Evolutionary conservation across 441 rosid species (phyloP).

Genomic region (Flueggea neowawraea): DNA sequence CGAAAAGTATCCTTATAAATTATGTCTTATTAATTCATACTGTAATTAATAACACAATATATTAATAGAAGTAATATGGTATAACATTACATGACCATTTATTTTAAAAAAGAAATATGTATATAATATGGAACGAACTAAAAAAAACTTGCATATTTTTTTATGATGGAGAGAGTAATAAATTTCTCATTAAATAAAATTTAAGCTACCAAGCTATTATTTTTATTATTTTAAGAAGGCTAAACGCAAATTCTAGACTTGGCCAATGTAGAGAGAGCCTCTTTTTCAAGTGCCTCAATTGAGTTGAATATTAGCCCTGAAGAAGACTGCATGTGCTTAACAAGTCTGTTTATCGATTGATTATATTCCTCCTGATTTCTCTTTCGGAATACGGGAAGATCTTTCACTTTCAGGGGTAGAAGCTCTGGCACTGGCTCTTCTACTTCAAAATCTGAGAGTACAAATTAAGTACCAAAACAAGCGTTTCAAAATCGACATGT

Average conservation of each 20-base stretch:
- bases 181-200: too few relatives aligned
- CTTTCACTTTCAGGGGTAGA: slow-evolving; percentile 50
- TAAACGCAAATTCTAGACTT: neutral
- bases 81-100: too few relatives aligned
- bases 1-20: too few relatives aligned
- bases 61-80: too few relatives aligned
- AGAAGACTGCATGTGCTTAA: slow-evolving; percentile 32
- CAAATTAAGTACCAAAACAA: neutral
- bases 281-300: slow-evolving; percentile 44
- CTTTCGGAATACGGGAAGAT: slow-evolving; percentile 43
- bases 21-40: too few relatives aligned
- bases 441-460: slow-evolving; percentile 23
- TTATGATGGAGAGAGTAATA: too few relatives aligned
- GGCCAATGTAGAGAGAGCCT: slow-evolving; percentile 21
- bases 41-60: too few relatives aligned
- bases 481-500: neutral
- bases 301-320: slow-evolving; percentile 56
- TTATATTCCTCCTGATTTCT: slow-evolving; percentile 25
- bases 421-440: slow-evolving; percentile 45
- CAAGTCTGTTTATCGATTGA: slow-evolving; percentile 24
- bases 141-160: too few relatives aligned
- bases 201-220: too few relatives aligned
- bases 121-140: too few relatives aligned
- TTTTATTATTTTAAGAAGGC: too few relatives aligned
- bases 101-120: too few relatives aligned